phyloP scores from a whole-genome alignment of 2,329 filamentous ascomycete genomes.

The Microsporum canis region DNA sequence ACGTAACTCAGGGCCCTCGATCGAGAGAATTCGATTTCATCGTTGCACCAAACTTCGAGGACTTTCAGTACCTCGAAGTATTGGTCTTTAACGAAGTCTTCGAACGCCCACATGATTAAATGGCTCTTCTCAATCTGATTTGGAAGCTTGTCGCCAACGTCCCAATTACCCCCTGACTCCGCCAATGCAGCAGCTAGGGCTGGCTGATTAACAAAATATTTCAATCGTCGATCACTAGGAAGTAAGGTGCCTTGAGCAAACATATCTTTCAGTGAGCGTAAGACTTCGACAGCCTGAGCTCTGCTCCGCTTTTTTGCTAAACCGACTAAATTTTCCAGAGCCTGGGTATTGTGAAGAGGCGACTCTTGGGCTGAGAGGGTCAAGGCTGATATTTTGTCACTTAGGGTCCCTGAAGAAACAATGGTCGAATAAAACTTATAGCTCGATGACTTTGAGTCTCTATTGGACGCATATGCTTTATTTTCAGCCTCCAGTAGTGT shows the following conservation, averaged over 20 bases:
- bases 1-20: conserved; percentile 81
- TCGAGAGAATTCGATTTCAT: conserved; percentile 90
- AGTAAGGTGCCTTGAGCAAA: conserved; percentile 79
- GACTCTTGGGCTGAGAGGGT: conserved; percentile 94
- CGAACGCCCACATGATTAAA: conserved; percentile 78
- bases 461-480: conserved; percentile 57
- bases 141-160: conserved; percentile 57
- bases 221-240: conserved; percentile 69
- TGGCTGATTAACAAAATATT: conserved; percentile 68
- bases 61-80: conserved; percentile 92
- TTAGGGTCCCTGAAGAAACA: conserved; percentile 90
- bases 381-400: conserved; percentile 90
- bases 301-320: conserved; percentile 90
- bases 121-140: conserved; percentile 62
- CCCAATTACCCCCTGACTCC: conserved; percentile 53
- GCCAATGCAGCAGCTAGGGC: conserved; percentile 61
- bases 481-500: conserved; percentile 68
- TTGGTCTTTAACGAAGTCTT: conserved; percentile 87
- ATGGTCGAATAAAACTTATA: conserved; percentile 96
- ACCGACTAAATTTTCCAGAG: conserved; percentile 69
- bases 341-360: conserved; percentile 80
- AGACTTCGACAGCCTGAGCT: conserved; percentile 81
- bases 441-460: conserved; percentile 66
- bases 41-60: conserved; percentile 83
- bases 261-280: conserved; percentile 87